phyloP scores from a whole-genome alignment of 2,329 filamentous ascomycete species.

The Ciborinia camelliae region DNA sequence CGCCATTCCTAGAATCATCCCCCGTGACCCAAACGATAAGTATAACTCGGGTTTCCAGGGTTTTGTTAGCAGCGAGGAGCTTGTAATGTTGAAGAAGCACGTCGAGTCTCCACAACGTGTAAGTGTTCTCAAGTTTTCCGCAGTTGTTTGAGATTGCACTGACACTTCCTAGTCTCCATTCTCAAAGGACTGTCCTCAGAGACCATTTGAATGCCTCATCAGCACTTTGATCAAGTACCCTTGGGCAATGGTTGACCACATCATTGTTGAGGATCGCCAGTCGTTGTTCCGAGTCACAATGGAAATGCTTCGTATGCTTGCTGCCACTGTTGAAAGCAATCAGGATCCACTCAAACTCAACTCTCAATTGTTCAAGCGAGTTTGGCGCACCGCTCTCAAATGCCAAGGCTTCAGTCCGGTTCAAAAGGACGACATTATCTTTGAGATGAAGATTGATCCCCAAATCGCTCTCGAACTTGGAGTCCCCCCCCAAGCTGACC shows the following conservation, averaged over 20 bases:
- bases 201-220: constrained; percentile 63
- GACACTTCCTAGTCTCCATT: constrained; percentile 51
- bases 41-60: constrained; percentile 54
- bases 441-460: constrained; percentile 39
- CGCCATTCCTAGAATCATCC: constrained; percentile 42
- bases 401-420: constrained; percentile 58
- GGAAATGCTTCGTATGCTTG: constrained; percentile 48
- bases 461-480: constrained; percentile 42
- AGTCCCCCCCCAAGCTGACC: constrained; percentile 47
- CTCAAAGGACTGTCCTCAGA: constrained; percentile 58
- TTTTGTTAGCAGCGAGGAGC: constrained; percentile 60
- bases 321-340: constrained; percentile 41
- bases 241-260: constrained; percentile 55
- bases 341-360: constrained; percentile 48
- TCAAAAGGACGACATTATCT: constrained; percentile 59
- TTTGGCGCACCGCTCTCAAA: constrained; percentile 50
- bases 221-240: constrained; percentile 53
- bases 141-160: constrained; percentile 7
- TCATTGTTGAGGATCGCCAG: constrained; percentile 57
- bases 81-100: constrained; percentile 61
- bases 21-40: constrained; percentile 38
- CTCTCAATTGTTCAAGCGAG: constrained; percentile 50
- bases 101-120: constrained; percentile 60
- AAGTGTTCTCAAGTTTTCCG: constrained; percentile 37
- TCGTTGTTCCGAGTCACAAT: constrained; percentile 50